phyloP scores from a whole-genome alignment of 1,139 yeast genomes.

The Candida buenavistaensis region DNA sequence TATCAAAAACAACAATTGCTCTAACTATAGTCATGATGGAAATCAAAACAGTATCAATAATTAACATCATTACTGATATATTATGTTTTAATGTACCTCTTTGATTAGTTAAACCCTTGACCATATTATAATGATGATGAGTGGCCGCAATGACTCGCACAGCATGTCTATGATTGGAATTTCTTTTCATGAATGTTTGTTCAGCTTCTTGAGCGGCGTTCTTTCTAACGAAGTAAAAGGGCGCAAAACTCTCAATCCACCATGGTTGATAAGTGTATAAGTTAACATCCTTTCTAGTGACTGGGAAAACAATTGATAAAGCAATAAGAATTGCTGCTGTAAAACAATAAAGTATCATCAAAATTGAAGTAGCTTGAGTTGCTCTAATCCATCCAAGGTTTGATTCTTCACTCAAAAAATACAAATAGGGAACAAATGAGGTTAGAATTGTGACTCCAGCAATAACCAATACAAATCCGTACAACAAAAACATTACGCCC shows the following conservation, averaged over 20 bases:
- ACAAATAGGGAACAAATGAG: constrained; percentile 35
- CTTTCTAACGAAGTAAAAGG: constrained; percentile 40
- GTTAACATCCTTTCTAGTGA: constrained; percentile 44
- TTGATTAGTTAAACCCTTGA: constrained; percentile 39
- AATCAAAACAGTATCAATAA: constrained; percentile 33
- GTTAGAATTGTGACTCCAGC: constrained; percentile 35
- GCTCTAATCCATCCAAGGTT: constrained; percentile 27
- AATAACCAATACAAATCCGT: constrained; percentile 29
- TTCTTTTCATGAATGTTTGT: constrained; percentile 43
- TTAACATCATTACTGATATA: constrained; percentile 31
- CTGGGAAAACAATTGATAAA: constrained; percentile 40
- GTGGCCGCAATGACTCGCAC: constrained; percentile 47
- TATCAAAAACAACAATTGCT: constrained; percentile 34
- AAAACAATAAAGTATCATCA: constrained; percentile 35
- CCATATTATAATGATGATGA: constrained; percentile 41
- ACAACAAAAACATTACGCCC: constrained; percentile 33
- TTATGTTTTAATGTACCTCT: constrained; percentile 43
- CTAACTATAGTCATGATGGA: constrained; percentile 34
- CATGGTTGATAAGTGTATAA: constrained; percentile 48
- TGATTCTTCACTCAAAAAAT: constrained; percentile 24
- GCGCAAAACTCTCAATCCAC: constrained; percentile 47
- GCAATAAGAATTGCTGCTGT: constrained; percentile 37
- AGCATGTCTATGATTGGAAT: constrained; percentile 45
- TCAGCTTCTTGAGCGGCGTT: constrained; percentile 43
- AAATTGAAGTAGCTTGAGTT: constrained; percentile 30